A percentile compares a stretch with the other conserved stretches of the same genome.
Evolutionary conservation across 208 protist genomes (phyloP).

Genomic region (Leishmania turanica): DNA sequence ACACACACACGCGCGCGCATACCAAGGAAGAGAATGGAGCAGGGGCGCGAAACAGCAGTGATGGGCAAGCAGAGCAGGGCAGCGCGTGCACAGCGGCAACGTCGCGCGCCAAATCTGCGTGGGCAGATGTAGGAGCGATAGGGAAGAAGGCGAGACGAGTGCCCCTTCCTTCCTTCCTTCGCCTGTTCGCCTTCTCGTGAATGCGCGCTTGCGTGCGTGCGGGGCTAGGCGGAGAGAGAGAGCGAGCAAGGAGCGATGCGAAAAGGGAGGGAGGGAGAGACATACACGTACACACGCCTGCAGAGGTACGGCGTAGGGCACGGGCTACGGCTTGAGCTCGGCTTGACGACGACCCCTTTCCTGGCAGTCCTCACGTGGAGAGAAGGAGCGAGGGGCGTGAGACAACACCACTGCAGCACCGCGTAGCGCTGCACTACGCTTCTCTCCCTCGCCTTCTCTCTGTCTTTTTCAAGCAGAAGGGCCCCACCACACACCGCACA

Average conservation of each 20-base stretch:
- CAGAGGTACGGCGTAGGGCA: not conserved
- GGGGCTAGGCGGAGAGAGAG: not conserved
- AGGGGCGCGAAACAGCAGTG: not conserved
- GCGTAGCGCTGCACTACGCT: not conserved
- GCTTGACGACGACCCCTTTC: not conserved
- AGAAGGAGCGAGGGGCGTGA: not conserved
- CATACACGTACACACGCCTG: not conserved
- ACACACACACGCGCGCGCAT: not conserved
- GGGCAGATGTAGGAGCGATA: not conserved
- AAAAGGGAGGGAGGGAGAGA: not conserved
- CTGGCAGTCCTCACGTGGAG: not conserved
- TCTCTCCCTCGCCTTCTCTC: not conserved
- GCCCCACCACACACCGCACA: not conserved
- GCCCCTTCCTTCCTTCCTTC: not conserved
- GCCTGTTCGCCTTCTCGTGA: not conserved
- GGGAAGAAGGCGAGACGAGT: not conserved
- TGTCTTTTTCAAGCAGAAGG: not conserved
- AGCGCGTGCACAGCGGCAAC: not conserved
- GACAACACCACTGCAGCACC: not conserved
- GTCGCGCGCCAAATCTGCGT: not conserved
- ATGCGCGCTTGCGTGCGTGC: too few species aligned
- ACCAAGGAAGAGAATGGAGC: not conserved
- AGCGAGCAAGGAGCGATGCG: not conserved
- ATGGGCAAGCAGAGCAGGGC: not conserved
- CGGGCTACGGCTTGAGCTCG: not conserved